These are phyloP conservation scores for Fusarium transvaalense DNA, from an alignment of 2,329 filamentous ascomycete species.

Conservation along the genomic window DNA sequence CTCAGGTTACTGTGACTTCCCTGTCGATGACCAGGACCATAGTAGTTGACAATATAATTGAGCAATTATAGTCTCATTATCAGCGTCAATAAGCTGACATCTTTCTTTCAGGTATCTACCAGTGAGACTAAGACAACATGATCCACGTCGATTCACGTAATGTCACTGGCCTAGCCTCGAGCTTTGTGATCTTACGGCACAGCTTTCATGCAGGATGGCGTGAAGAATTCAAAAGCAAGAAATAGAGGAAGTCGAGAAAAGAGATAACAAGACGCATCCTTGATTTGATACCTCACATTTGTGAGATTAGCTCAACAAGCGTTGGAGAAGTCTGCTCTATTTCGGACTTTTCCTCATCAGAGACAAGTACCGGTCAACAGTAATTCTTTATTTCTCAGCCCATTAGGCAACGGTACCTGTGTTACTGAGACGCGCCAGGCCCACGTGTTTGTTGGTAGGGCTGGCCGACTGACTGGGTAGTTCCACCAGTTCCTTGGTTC, in stretches of 20 bases:
- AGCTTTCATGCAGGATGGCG: not conserved
- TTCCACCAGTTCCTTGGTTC: too few relatives aligned
- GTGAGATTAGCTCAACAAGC: not conserved
- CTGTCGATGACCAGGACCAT: not conserved
- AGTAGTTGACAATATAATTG: not conserved
- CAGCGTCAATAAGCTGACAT: rapidly evolving
- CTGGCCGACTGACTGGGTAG: not conserved
- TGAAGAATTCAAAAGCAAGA: not conserved
- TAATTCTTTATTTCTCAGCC: not conserved
- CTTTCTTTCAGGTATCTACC: not conserved
- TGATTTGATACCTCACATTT: not conserved
- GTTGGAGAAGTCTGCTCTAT: not conserved
- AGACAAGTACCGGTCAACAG: not conserved
- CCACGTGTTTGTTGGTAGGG: slow-evolving; percentile 9
- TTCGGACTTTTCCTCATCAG: not conserved
- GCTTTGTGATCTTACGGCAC: not conserved
- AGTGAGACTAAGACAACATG: not conserved
- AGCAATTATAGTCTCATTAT: not conserved
- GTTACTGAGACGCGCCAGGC: not conserved
- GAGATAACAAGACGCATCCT: not conserved
- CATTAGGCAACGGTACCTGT: not conserved
- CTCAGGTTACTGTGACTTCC: not conserved
- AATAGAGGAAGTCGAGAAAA: not conserved
- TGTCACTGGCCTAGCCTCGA: not conserved
- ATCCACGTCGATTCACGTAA: not conserved